Percentiles rank a stretch among this genome's conserved stretches.
Conservation (phyloP, 495 filamentous ascomycete genomes). For the Penicillium pulvis region DNA sequence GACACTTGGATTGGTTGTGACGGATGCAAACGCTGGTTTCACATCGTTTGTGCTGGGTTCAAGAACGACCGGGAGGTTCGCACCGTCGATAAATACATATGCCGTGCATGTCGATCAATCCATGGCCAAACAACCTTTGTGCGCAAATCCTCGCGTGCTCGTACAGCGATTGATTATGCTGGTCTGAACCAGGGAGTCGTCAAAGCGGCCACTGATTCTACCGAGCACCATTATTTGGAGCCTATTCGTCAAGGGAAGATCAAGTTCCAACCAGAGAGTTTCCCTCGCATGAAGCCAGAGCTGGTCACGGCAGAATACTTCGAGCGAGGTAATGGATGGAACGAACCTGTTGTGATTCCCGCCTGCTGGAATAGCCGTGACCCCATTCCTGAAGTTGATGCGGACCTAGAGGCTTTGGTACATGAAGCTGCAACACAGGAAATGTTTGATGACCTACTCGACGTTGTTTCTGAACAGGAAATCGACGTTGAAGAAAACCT, state of each 20-base stretch:
- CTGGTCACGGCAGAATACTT: constrained; percentile 67
- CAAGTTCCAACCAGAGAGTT: constrained; percentile 61
- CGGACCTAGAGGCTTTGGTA: constrained; percentile 37
- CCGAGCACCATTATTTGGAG: constrained; percentile 73
- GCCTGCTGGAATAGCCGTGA: constrained; percentile 64
- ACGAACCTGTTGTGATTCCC: constrained; percentile 71
- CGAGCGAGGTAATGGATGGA: constrained; percentile 67
- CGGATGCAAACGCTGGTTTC: constrained; percentile 75
- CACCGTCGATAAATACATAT: constrained; percentile 74
- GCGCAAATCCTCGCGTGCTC: constrained; percentile 64
- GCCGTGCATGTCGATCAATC: constrained; percentile 57
- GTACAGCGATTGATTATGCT: constrained; percentile 74
- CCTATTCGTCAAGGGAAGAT: constrained; percentile 70
- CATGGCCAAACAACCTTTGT: constrained; percentile 68
- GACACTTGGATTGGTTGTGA: constrained; percentile 76
- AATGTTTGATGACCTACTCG: constrained; percentile 52
- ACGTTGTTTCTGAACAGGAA: constrained; percentile 38
- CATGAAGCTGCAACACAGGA: constrained; percentile 43
- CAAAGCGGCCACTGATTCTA: constrained; percentile 66
- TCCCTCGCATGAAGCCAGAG: constrained; percentile 69
- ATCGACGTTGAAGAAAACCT: constrained; percentile 48
- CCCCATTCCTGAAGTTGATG: constrained; percentile 23
- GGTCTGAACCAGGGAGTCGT: constrained; percentile 73
- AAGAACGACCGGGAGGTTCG: constrained; percentile 69
- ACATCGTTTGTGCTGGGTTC: constrained; percentile 72